phyloP scores from a whole-genome alignment of 768 basidiomycete species.

The Tricholoma saponaceum region DNA sequence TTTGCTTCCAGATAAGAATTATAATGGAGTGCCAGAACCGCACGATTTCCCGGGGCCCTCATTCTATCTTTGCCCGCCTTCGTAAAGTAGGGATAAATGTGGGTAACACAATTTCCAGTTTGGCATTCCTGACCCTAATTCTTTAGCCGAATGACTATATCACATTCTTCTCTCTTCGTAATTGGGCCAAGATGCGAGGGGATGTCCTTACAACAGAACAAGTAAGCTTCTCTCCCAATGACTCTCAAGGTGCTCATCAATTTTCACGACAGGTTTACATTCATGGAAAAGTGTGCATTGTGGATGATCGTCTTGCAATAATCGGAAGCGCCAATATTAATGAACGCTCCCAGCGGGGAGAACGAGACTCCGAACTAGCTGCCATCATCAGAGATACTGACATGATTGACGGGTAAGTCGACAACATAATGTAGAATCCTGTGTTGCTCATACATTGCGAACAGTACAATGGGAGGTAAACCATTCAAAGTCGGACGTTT shows the following conservation, averaged over 20 bases:
- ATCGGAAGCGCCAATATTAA: slow-evolving; percentile 98
- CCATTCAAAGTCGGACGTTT: slow-evolving; percentile 97
- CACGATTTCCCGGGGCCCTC: slow-evolving; percentile 81
- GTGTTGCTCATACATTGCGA: not conserved
- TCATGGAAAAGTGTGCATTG: slow-evolving; percentile 84
- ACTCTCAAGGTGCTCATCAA: slow-evolving; percentile 9
- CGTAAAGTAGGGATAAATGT: slow-evolving; percentile 88
- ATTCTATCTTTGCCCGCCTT: slow-evolving; percentile 86
- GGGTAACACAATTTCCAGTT: slow-evolving; percentile 20
- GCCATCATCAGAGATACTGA: slow-evolving; percentile 95
- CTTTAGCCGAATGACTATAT: slow-evolving; percentile 88
- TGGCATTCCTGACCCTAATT: slow-evolving; percentile 8
- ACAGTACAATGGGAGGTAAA: slow-evolving; percentile 87
- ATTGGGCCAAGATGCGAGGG: slow-evolving; percentile 88
- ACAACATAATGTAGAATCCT: not conserved
- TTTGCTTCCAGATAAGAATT: slow-evolving; percentile 68
- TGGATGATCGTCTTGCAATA: slow-evolving; percentile 91
- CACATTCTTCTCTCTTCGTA: slow-evolving; percentile 83
- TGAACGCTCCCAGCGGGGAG: slow-evolving; percentile 92
- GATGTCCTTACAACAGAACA: slow-evolving; percentile 87
- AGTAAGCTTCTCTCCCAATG: slow-evolving; percentile 31
- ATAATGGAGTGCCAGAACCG: slow-evolving; percentile 95
- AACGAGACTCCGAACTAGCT: slow-evolving; percentile 94
- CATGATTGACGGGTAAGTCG: slow-evolving; percentile 81
- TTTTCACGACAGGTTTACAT: slow-evolving; percentile 68